These are phyloP conservation scores for Acanthamoeba lenticulata DNA, from an alignment of 208 protist genomes.

Conservation along the genomic window DNA sequence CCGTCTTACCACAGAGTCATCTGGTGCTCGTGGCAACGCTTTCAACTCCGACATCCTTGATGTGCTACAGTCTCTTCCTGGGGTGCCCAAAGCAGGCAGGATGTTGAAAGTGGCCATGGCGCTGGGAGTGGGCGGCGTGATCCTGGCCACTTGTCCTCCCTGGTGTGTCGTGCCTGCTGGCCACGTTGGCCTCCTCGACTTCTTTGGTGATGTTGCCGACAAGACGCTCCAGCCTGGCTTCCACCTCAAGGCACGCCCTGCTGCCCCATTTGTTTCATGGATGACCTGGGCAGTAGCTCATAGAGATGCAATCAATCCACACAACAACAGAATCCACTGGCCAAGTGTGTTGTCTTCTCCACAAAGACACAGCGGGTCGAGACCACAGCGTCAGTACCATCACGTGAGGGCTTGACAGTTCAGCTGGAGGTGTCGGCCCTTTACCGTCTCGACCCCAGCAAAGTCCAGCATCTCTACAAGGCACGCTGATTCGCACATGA, in stretches of 20 bases:
- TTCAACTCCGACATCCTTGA: no score
- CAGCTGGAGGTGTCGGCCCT: constrained; percentile 65
- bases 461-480: constrained; percentile 53
- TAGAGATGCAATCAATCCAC: no score
- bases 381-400: constrained; percentile 47
- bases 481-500: not conserved
- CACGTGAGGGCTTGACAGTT: constrained; percentile 61
- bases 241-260: constrained; percentile 21
- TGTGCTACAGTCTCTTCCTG: no score
- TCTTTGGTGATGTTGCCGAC: constrained; percentile 55
- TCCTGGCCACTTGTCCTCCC: not conserved
- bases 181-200: constrained; percentile 54
- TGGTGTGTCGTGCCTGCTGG: constrained; percentile 56
- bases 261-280: not conserved
- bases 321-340: constrained; percentile 28
- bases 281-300: not conserved
- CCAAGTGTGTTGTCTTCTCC: constrained; percentile 54
- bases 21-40: no score
- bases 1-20: no score
- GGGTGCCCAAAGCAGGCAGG: no score
- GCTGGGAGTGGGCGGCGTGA: not conserved
- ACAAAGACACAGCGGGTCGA: constrained; percentile 63
- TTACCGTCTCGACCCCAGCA: constrained; percentile 53
- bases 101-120: no score
- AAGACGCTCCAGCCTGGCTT: not conserved